A percentile compares a stretch with the other conserved stretches of the same genome.
Conservation (phyloP, 768 basidiomycete genomes). For the Serpula lacrymans region DNA sequence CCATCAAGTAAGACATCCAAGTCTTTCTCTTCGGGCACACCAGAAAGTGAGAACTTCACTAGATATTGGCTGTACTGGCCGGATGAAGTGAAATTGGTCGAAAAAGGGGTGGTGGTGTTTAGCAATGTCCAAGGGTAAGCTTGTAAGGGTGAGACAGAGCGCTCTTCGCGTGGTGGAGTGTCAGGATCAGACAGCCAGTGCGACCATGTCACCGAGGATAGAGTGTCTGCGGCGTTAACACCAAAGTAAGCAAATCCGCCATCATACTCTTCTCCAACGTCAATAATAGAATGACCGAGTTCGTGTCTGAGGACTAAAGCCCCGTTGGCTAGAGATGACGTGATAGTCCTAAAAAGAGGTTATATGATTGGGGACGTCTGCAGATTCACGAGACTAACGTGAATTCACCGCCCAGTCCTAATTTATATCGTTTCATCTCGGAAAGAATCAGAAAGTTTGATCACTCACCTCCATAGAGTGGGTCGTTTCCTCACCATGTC, state of each 20-base stretch:
- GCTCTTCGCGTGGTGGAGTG: slow-evolving; percentile 46
- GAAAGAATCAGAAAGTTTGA: not conserved
- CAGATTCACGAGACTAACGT: slow-evolving; percentile 45
- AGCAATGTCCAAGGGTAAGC: slow-evolving; percentile 74
- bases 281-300: slow-evolving; percentile 76
- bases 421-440: too few relatives aligned
- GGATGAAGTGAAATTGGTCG: slow-evolving; percentile 57
- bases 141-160: slow-evolving; percentile 73
- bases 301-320: slow-evolving; percentile 76
- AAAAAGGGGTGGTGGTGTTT: slow-evolving; percentile 57
- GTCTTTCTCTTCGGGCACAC: slow-evolving; percentile 52
- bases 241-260: slow-evolving; percentile 75
- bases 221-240: slow-evolving; percentile 53
- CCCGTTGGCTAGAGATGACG: slow-evolving; percentile 70
- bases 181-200: slow-evolving; percentile 59
- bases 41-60: slow-evolving; percentile 71
- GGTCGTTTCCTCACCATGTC: slow-evolving; percentile 63
- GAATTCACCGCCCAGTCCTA: slow-evolving; percentile 75
- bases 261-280: slow-evolving; percentile 82
- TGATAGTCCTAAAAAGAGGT: slow-evolving; percentile 53
- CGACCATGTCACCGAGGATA: slow-evolving; percentile 53
- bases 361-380: slow-evolving; percentile 2
- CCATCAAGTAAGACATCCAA: slow-evolving; percentile 62
- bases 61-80: slow-evolving; percentile 60
- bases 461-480: slow-evolving; percentile 67